A percentile compares a stretch with the other conserved stretches of the same genome.
phyloP scores from a whole-genome alignment of 352 stramenopile genomes.

The Ophiocytium majus region DNA sequence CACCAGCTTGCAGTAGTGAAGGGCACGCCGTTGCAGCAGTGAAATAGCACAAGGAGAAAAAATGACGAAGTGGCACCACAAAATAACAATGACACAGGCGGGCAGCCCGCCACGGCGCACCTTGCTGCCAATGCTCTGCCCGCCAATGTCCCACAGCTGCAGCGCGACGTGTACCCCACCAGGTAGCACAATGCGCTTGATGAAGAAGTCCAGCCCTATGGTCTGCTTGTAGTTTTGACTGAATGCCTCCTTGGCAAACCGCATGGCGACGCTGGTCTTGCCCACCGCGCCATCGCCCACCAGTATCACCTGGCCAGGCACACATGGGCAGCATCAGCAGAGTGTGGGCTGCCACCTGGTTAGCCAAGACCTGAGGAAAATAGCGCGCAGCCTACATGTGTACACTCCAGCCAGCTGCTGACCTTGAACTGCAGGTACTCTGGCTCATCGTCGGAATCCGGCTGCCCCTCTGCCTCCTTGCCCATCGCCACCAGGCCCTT shows the following conservation, averaged over 20 bases:
- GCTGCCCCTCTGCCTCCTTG: slow-evolving; percentile 37
- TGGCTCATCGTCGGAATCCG: slow-evolving; percentile 40
- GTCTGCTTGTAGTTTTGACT: slow-evolving; percentile 89
- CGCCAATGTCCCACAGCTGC: slow-evolving; percentile 90
- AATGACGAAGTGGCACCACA: no score
- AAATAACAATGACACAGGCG: no score
- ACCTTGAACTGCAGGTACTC: slow-evolving; percentile 82
- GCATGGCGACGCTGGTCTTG: slow-evolving; percentile 88
- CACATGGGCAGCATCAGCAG: slow-evolving; percentile 23
- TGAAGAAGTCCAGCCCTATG: slow-evolving; percentile 89
- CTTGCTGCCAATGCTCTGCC: slow-evolving; percentile 73
- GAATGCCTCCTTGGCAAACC: slow-evolving; percentile 84
- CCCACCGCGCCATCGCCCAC: slow-evolving; percentile 85
- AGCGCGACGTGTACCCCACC: slow-evolving; percentile 77
- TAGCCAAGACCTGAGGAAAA: not conserved
- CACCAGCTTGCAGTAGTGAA: no score
- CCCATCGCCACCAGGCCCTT: not conserved
- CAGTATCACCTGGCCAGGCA: slow-evolving; percentile 77
- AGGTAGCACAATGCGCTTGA: slow-evolving; percentile 82
- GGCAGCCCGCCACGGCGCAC: no score
- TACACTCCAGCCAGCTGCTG: no score
- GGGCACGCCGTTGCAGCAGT: no score
- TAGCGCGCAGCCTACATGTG: not conserved
- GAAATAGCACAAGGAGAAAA: no score
- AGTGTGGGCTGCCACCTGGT: slow-evolving; percentile 17